Base-by-base conservation (phyloP, 2,329 filamentous ascomycete species). In the Exophiala viscosa region DNA sequence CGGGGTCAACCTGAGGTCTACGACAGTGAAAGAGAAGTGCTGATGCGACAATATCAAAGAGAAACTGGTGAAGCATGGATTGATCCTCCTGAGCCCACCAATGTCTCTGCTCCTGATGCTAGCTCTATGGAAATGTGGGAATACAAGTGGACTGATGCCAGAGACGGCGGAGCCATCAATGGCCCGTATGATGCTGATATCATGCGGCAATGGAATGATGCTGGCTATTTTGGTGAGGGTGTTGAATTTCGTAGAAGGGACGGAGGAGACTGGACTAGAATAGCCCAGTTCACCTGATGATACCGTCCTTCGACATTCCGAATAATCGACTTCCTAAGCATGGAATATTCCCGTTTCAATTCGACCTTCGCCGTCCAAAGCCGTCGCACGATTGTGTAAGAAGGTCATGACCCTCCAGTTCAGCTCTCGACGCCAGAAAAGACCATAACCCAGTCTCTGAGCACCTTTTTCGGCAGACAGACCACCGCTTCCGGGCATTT, bases 1-100 rank as follows among this genome's bases (percentile, higher is more conserved):
- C 79, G 92, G 50, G 91, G 91, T 15, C 84, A 92, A 58, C 82
- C 85, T 2, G 90, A 97, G n/a, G 85, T 97, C 45, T 99, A 97
- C 71, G 90, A 97, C 52, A 80, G 85, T 40, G 89, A 95, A 67
- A 81, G 91, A 52, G 93, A 97, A 70, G 70, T 86, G 55, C 79
- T 99, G 23, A 83, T 91, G 48, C 80, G 93, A 32, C 87, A 92
- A 67, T 97, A 90, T 69, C 81, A 81, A 59, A 84, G 84, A 45
- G 91, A 96, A 69, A 90, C 90, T 0, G 91, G 91, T 32, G 90
- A 96, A 63, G 82, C 87, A 7, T 99, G 93, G 93, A 48, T 46
- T 32, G 52, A 62, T 8, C 51, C 69, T 71, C 15, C 75, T n/a
- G 57, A 65, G 36, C 65, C 64, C 36, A 64, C 67, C 41, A 62